Conservation (phyloP, 2,329 filamentous ascomycete species). For the Phialocephala sp. region DNA sequence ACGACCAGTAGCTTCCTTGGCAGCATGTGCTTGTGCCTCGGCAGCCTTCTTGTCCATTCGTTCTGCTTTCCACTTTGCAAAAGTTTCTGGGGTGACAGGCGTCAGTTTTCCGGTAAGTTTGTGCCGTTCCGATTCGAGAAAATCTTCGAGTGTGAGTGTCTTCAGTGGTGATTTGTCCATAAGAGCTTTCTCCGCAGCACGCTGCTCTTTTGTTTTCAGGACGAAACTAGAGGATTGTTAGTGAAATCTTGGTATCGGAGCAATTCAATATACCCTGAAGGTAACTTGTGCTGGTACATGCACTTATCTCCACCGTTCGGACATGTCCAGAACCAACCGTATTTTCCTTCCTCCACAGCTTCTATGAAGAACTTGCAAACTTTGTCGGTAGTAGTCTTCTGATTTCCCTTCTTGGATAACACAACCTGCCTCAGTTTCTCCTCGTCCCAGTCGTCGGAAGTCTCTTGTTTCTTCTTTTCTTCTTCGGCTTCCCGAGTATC, state of each 20-base stretch:
- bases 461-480: slow-evolving; percentile 85
- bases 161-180: slow-evolving; percentile 95
- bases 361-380: slow-evolving; percentile 99
- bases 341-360: slow-evolving; percentile 97
- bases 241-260: slow-evolving; percentile 19
- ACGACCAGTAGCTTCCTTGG: slow-evolving; percentile 94
- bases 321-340: slow-evolving; percentile 99
- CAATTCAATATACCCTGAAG: slow-evolving; percentile 75
- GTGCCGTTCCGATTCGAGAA: slow-evolving; percentile 93
- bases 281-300: slow-evolving; percentile 97
- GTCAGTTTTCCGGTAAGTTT: slow-evolving; percentile 92
- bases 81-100: slow-evolving; percentile 89
- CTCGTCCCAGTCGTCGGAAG: slow-evolving; percentile 97
- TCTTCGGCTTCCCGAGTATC: slow-evolving; percentile 78
- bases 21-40: slow-evolving; percentile 85
- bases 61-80: slow-evolving; percentile 97
- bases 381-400: slow-evolving; percentile 93
- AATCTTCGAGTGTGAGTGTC: slow-evolving; percentile 95
- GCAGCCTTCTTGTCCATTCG: slow-evolving; percentile 94
- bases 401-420: slow-evolving; percentile 95
- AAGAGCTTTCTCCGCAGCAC: slow-evolving; percentile 91
- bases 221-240: slow-evolving; percentile 70
- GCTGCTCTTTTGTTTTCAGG: slow-evolving; percentile 96
- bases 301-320: slow-evolving; percentile 96
- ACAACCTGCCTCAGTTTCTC: slow-evolving; percentile 92